Evolutionary conservation across 1,139 yeast species (phyloP), one percentile per base, ranked within the genome.

Genomic region (Wickerhamomyces sp.): DNA sequence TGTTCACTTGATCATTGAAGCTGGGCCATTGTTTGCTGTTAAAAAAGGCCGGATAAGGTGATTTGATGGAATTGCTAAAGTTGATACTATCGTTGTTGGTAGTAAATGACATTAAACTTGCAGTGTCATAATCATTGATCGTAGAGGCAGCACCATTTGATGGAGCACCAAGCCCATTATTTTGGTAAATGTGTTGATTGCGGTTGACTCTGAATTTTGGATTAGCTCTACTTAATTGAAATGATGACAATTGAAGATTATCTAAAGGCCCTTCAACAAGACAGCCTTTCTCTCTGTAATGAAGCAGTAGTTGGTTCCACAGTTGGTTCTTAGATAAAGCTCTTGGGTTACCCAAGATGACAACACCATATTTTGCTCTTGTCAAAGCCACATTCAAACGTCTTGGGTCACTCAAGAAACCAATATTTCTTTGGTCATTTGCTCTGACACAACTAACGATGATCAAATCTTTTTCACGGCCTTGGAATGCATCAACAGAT

Each of bases 401-500:
- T 55, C 97, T 74, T 17, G 95, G 92, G 56, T 90, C 97, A 47
- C 82, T 77, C 56, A 90, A 72, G 62, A 90, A 89, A 28, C 97
- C 97, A 61, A 90, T 87, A 9, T 73, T 75, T 52, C 83, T 88
- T 38, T 73, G 76, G 42, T 87, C 94, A 58, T 89, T 89, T 31
- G 96, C 92, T 58, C 97, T 76, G 34, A 89, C 97, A 70, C 97
- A 89, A 24, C 95, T 83, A 42, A 90, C 63, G 39, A 90, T 85
- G 45, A 90, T 87, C 55, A 78, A 88, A 58, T 90, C 96, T 62
- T 90, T 90, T 61, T 90, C 97, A 49, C 97, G 77, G 35, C 97
- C 97, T 65, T 90, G 97, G 72, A 90, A 90, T 1, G 96, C 95
- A 65, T 90, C 97, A 28, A 90, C 96, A 33, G 95, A 83, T 14